A percentile compares a stretch with the other conserved stretches of the same genome.
Conservation (phyloP, 1,139 yeast genomes). For the Hanseniaspora uvarum region DNA sequence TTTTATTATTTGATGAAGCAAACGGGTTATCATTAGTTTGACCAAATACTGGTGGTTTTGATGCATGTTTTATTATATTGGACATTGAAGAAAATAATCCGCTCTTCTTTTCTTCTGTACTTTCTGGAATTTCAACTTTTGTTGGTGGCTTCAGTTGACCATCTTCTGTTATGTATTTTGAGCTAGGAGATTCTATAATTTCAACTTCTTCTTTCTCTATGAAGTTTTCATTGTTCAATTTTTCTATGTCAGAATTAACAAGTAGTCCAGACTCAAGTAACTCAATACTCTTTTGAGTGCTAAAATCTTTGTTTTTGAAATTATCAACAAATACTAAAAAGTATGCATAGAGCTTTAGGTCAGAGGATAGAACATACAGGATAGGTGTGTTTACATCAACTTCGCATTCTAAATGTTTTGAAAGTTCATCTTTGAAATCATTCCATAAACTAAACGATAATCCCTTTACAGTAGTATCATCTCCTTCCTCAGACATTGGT, state of each 20-base stretch:
- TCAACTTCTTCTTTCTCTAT: neutral
- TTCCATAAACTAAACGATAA: slow-evolving; percentile 47
- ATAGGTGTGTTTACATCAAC: neutral
- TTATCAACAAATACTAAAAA: slow-evolving; percentile 46
- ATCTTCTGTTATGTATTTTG: slow-evolving; percentile 17
- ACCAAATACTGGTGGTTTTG: slow-evolving; percentile 17
- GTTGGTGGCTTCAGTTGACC: slow-evolving; percentile 20
- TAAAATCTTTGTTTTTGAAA: slow-evolving; percentile 33
- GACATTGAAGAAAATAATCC: neutral
- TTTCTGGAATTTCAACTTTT: neutral
- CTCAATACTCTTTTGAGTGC: slow-evolving; percentile 18
- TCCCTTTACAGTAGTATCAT: slow-evolving; percentile 60
- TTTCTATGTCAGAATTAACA: neutral
- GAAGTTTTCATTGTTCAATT: neutral
- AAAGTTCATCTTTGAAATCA: slow-evolving; percentile 23
- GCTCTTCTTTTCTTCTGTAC: neutral
- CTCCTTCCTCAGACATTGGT: slow-evolving; percentile 55
- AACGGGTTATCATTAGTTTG: slow-evolving; percentile 6
- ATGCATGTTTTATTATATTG: slow-evolving; percentile 1
- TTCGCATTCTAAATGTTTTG: neutral
- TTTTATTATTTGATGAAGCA: neutral
- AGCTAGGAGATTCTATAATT: too few relatives aligned
- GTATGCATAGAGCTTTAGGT: slow-evolving; percentile 28
- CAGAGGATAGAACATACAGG: slow-evolving; percentile 2
- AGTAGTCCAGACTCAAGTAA: neutral